Base-by-base conservation (phyloP, 768 basidiomycete genomes). In the Mycena kentingensis region DNA sequence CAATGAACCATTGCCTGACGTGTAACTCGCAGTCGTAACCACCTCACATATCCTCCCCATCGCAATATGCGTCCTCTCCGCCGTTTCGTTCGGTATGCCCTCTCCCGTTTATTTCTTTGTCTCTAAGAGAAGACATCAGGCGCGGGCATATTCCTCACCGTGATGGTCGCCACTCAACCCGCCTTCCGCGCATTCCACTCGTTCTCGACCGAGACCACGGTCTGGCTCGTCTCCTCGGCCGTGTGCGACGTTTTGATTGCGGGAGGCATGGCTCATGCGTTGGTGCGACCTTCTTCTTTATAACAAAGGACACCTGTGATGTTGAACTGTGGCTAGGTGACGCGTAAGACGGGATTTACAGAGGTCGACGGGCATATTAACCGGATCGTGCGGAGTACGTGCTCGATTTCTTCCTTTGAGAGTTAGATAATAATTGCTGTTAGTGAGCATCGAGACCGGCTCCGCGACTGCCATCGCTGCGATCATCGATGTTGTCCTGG, bases 371-470 rank as follows among this genome's bases (percentile, higher is more conserved):
- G 57, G 5, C 34, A 43, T 28, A 54, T 58, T 15, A 54, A 47
- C 29, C 43, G 52, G 21, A 58, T 58, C 19, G 22, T 54, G 5
- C 52, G 52, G 5, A 38, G 57, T 58, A n/a, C 19, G 52, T 52
- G 5, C 19, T 2, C 32, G 18, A 18, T 45, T 16, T 16, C 21
- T 16, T 31, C 6, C 21, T 46, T 28, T 46, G 13, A 19, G 11
- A 8, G 6, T 26, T 26, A 24, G 7, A 12, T 8, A 42, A 24
- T 24, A 12, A 49, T 16, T 21, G 42, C 5, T 35, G 8, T 19
- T 26, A 57, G 57, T 58, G 44, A 46, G 48, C 3, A n/a, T 54
- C 11, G 44, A 53, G 38, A 52, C 51, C 12, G 57, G 57, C 11
- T 4, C 44, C 1, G 6, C 44, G 7, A 58, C 52, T 15, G 52